Evolutionary conservation across 805 yeast genomes (phyloP), one percentile per base, ranked within the genome.

Genomic region (Candida arabinofermentans): DNA sequence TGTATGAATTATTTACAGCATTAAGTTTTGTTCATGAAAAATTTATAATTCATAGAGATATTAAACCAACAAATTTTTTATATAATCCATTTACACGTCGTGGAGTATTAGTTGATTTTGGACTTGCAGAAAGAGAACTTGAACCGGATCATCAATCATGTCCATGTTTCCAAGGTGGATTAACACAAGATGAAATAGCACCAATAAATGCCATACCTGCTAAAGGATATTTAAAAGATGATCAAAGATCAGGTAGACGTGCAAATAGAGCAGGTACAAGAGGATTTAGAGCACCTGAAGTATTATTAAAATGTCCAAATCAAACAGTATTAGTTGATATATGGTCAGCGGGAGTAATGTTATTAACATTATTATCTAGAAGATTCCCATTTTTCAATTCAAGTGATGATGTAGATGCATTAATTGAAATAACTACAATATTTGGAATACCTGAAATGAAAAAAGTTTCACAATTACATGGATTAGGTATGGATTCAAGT

Each of bases 181-280:
- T 57, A 34, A 45, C 41, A 22, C 43, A 40, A 30, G 54, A 45
- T 24, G 66, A 50, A 49, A 58, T 49, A 53, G 61, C 54, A 47
- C 65, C 56, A 12, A 48, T 70, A 27, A 65, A 71, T 51, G 71
- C 72, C 2, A 50, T 57, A 7, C 62, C 64, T 12, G 44, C 53
- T 5, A 73, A 74, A 62, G 91, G 96, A 2, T 88, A 86, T 57
- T 84, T 89, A 8, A 88, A 87, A 58, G 86, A 86, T 53, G 99
- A 93, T 65, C 77, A 78, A 37, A 72, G 98, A 53, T 85, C 95
- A 0, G 86, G 93, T 2, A 74, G 96, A 54, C 74, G 99, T 43
- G 98, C 98, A 0, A 93, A 93, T 56, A 79, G 99, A 53, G 99
- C 99, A 14, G 97, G 97, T 8, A 89, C 97, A 1, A 72, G 97